These are phyloP conservation scores for Botrytis medusae DNA, from an alignment of 2,329 filamentous ascomycete genomes.

Conservation along the genomic window DNA sequence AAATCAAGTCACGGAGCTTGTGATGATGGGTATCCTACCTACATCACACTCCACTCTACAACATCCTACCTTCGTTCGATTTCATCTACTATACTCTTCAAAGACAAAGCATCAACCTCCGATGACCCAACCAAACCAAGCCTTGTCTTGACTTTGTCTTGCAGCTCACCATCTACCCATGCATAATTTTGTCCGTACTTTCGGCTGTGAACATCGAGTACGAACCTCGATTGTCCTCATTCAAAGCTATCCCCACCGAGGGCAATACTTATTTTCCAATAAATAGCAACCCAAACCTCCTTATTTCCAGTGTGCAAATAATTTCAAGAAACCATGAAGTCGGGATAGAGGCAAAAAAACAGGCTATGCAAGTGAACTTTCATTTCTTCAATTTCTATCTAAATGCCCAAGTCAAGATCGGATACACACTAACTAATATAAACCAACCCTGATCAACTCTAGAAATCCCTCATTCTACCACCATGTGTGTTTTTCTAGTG, in stretches of 20 bases:
- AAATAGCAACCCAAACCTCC: neutral
- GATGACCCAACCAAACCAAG: no score
- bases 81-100: no score
- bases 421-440: neutral
- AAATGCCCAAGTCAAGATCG: neutral
- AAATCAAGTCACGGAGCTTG: no score
- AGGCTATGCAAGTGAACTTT: neutral
- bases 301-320: neutral
- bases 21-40: no score
- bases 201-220: no score
- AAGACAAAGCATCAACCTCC: no score
- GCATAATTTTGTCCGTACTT: no score
- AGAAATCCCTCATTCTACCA: neutral
- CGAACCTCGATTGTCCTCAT: no score
- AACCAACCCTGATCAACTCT: neutral
- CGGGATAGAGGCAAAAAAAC: neutral
- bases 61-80: no score
- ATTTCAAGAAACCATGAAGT: neutral
- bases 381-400: neutral
- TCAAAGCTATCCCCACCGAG: neutral
- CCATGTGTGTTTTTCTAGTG: neutral
- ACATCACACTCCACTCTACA: no score
- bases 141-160: no score
- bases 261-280: neutral
- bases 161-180: no score